These are phyloP conservation scores for Annulohypoxylon nitens DNA, from an alignment of 495 filamentous ascomycete species.

Conservation along the genomic window DNA sequence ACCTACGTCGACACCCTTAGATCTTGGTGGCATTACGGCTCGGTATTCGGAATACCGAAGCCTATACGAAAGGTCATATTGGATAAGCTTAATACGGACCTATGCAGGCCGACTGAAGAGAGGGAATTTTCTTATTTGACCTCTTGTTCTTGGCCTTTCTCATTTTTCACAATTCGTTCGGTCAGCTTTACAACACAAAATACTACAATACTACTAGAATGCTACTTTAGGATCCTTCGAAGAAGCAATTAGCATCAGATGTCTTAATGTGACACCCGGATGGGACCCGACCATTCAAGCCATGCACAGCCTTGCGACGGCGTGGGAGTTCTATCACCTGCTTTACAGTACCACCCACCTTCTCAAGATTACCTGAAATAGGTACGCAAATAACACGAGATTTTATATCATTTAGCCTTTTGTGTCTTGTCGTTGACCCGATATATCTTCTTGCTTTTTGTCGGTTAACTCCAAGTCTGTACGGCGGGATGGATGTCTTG, in stretches of 20 bases:
- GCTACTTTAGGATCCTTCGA: conserved; percentile 9
- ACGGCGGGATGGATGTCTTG: neutral
- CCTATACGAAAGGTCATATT: neutral
- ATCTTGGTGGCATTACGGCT: neutral
- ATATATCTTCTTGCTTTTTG: conserved; percentile 7
- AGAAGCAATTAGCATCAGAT: conserved; percentile 18
- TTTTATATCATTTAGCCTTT: conserved; percentile 25
- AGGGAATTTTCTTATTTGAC: conserved; percentile 15
- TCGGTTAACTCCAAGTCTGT: neutral
- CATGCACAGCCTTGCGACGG: conserved; percentile 16
- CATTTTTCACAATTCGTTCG: conserved; percentile 10
- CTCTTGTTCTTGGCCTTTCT: conserved; percentile 35
- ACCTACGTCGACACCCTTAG: neutral
- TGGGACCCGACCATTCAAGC: conserved; percentile 37
- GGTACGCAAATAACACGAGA: conserved; percentile 17
- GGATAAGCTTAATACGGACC: neutral
- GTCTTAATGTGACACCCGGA: conserved; percentile 27
- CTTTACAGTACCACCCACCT: conserved; percentile 28
- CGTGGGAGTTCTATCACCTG: conserved; percentile 13
- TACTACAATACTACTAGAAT: neutral
- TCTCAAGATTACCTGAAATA: conserved; percentile 4
- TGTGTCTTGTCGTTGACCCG: conserved; percentile 6
- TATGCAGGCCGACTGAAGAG: conserved; percentile 5
- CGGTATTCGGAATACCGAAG: conserved; percentile 1
- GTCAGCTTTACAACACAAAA: conserved; percentile 24